A percentile compares a stretch with the other conserved stretches of the same genome.
These are phyloP conservation scores for Scorias spongiosa DNA, from an alignment of 2,329 filamentous ascomycete species.

Conservation along the genomic window DNA sequence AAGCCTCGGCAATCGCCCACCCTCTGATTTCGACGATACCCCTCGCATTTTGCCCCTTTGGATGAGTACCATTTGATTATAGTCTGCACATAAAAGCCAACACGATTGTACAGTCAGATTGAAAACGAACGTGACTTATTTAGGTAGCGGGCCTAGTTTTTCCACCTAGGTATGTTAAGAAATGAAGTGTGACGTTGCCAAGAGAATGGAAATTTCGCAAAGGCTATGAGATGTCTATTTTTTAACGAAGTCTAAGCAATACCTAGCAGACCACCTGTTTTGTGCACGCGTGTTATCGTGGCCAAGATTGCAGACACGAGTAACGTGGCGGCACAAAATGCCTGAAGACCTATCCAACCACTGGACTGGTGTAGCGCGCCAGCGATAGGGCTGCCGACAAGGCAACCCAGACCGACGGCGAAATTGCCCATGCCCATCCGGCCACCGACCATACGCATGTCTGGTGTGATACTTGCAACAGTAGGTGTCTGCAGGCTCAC, in stretches of 20 bases:
- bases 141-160: too few relatives aligned
- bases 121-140: too few relatives aligned
- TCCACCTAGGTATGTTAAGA: too few relatives aligned
- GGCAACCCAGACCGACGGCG: slow-evolving; percentile 3
- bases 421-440: slow-evolving; percentile 7
- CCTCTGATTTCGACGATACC: too few relatives aligned
- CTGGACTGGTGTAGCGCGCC: slow-evolving; percentile 1
- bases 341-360: slow-evolving; percentile 5
- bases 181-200: too few relatives aligned
- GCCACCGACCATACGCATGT: slow-evolving; percentile 5
- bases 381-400: slow-evolving; percentile 6
- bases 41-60: too few relatives aligned
- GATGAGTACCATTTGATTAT: too few relatives aligned
- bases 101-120: too few relatives aligned
- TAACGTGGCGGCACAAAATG: slow-evolving; percentile 4
- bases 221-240: too few relatives aligned
- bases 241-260: neutral
- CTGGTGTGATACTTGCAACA: slow-evolving; percentile 9
- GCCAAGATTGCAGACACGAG: neutral
- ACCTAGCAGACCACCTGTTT: neutral
- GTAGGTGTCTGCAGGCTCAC: slow-evolving; percentile 9
- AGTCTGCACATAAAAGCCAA: too few relatives aligned
- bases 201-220: too few relatives aligned
- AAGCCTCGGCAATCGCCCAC: slow-evolving; percentile 28
- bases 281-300: neutral